Base-by-base conservation (phyloP, 1,139 yeast genomes). In the Debaryomycetaceae sp. region DNA sequence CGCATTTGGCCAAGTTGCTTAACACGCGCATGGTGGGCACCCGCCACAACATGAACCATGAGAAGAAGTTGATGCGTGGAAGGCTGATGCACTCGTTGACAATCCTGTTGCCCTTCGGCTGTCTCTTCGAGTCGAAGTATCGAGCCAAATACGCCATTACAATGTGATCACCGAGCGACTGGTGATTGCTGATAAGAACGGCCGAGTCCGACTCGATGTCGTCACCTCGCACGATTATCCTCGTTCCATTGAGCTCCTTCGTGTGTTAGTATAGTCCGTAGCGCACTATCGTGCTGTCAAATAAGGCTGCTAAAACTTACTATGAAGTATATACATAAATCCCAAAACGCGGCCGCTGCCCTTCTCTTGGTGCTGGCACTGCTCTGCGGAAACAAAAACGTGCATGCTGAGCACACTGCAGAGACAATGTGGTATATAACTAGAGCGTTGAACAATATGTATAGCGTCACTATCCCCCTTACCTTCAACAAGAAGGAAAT, bases 31-130 rank as follows among this genome's bases (percentile, higher is more conserved):
- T 35, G 0, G 73, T 69, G 2, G 88, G 88, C 0, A 80, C 63
- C 23, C 68, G 55, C 87, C 87, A 83, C 6, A 82, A 51, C 7
- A 65, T 53, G 50, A 77, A 81, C 88, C 88, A 83, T 1, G 84
- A 73, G 57, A 83, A 82, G 59, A 78, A 83, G 46, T 69, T 75
- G 8, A 76, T 62, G 20, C 65, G 56, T 0, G 83, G 83, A 5
- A 61, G 55, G 2, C 63, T 51, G 45, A 65, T 51, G 6, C 34
- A 33, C 24, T 42, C 43, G 11, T 27, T 27, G 31, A 27, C 11
- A 4, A 27, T 11, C 31, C 11, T 27, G 24, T 46, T 40, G 5
- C 6, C 23, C 17, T 34, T 34, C 29, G 17, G 39, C 34, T 35
- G 38, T 31, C 5, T 44, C 38, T 38, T 20, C 40, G 37, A 48